phyloP scores from a whole-genome alignment of 2,329 filamentous ascomycete genomes.

The Metarhizium rileyi region DNA sequence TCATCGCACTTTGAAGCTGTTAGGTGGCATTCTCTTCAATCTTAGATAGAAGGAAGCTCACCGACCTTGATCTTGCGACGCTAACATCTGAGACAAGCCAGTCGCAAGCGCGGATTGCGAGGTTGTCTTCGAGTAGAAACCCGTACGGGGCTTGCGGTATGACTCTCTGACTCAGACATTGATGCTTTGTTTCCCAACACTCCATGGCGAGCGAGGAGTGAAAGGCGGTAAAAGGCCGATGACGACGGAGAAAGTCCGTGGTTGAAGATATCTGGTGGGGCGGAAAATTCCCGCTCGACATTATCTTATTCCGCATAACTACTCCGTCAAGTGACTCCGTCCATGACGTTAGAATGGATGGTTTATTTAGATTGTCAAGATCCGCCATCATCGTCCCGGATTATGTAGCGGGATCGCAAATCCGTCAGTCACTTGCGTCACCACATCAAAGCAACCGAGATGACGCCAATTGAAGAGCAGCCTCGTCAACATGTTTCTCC shows the following conservation, averaged over 20 bases:
- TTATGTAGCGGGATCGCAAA: too few relatives aligned
- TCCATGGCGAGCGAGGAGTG: background rate
- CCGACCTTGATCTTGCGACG: constrained; percentile 38
- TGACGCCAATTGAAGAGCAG: background rate
- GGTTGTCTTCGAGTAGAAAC: constrained; percentile 8
- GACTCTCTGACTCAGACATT: constrained; percentile 10
- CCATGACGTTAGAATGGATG: too few relatives aligned
- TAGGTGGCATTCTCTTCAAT: background rate
- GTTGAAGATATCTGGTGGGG: background rate
- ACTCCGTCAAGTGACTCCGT: too few relatives aligned
- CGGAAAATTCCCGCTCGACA: background rate
- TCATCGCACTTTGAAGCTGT: constrained; percentile 31
- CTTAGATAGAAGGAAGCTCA: background rate
- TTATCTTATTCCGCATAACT: too few relatives aligned
- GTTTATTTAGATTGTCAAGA: too few relatives aligned
- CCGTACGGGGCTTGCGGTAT: constrained; percentile 2
- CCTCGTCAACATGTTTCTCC: constrained; percentile 12
- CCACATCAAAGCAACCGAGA: background rate
- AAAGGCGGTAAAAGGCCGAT: constrained; percentile 2
- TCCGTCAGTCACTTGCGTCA: background rate
- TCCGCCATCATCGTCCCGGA: too few relatives aligned
- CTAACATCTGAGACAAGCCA: constrained; percentile 31
- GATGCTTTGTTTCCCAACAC: background rate
- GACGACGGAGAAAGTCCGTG: constrained; percentile 8
- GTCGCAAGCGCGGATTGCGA: constrained; percentile 18